Evolutionary conservation across 805 yeast genomes (phyloP), one percentile per base, ranked within the genome.

Genomic region (Dipodascus geniculatus): DNA sequence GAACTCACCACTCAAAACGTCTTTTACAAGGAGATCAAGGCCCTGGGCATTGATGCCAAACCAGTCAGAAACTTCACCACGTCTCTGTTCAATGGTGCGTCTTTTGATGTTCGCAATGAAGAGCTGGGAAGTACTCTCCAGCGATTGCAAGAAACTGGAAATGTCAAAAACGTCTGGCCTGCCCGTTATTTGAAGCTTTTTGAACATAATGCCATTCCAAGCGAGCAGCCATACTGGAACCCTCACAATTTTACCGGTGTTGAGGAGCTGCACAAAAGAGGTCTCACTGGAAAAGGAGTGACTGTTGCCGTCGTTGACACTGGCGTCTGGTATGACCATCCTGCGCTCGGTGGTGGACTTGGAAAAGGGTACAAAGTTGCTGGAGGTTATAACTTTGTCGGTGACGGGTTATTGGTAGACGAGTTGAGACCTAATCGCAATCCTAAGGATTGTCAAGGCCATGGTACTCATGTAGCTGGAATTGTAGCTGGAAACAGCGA

Each of bases 361-460:
- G 63, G 63, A 23, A 23, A 23, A 11, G 53, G 54, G 23, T 59
- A 48, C 42, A 60, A 54, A 20, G 56, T 60, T 38, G 55, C 50
- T 3, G 56, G 56, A 20, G 63, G 63, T 23, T 23, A 54, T 11
- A 60, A 54, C 49, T 57, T 42, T 17, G 61, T 52, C 33, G 55
- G 55, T 54, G 56, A 57, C 2, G 44, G 23, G 53, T 54, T 22
- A 44, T 55, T 51, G 35, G 28, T 23, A 20, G 17, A 22, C 22
- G 19, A 52, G 19, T 42, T 50, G 2, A 51, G 38, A 11, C 55
- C 50, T n/a, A 52, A 42, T 22, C 53, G 53, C 35, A 54, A 58
- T 51, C 56, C 59, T n/a, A 50, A 31, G 48, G 63, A 60, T 53
- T 60, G 63, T 55, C 48, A 50, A n/a, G 63, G 63, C n/a, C 63